phyloP scores from a whole-genome alignment of 169 alveolate genomes.

The Eimeria praecox region DNA sequence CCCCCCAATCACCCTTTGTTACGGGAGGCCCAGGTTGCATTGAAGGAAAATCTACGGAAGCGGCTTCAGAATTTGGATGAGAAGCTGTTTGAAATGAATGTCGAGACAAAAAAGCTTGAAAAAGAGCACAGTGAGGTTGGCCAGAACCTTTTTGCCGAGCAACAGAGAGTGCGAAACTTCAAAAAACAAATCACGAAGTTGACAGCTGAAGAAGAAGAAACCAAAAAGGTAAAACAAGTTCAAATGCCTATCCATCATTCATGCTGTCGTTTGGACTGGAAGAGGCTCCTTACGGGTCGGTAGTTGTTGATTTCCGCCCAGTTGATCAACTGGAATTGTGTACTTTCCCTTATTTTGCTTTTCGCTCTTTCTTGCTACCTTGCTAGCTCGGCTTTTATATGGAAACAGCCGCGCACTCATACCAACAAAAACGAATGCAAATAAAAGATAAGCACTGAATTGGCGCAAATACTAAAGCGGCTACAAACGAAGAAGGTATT shows the following conservation, averaged over 20 bases:
- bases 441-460: neutral
- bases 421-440: neutral
- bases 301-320: neutral
- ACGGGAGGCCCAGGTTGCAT: conserved; percentile 89
- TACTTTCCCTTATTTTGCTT: neutral
- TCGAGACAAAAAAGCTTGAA: conserved; percentile 62
- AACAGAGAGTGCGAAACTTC: conserved; percentile 91
- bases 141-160: conserved; percentile 88
- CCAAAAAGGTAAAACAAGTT: conserved; percentile 7
- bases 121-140: conserved; percentile 92
- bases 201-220: conserved; percentile 89
- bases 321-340: neutral
- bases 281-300: neutral
- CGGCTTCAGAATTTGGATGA: conserved; percentile 88
- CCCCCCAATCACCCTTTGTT: conserved; percentile 89
- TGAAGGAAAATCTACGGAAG: conserved; percentile 91
- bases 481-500: no score
- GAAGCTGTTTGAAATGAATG: conserved; percentile 62
- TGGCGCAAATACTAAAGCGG: neutral
- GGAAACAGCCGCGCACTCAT: neutral
- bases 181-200: conserved; percentile 90
- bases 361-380: neutral
- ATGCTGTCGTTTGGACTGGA: neutral
- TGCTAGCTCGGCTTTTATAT: neutral
- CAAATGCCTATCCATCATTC: neutral